Conservation (phyloP, 352 stramenopile genomes). For the Phytopythium aichiense region DNA sequence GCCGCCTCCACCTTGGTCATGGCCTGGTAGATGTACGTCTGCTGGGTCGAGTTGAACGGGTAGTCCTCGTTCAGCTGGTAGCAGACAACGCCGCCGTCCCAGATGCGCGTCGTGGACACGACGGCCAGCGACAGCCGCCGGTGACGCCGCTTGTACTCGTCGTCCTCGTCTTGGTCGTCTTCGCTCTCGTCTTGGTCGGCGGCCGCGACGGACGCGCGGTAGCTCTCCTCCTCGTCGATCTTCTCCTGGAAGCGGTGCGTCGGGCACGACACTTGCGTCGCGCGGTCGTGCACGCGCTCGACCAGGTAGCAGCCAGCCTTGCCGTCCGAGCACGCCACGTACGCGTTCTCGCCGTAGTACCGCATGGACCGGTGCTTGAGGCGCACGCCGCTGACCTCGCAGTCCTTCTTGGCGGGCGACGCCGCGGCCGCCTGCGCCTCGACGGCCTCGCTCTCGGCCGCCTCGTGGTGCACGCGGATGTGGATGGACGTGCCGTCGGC, state of each 20-base stretch:
- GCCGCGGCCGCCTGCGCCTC: constrained; percentile 3
- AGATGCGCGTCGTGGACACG: constrained; percentile 55
- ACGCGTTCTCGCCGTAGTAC: constrained; percentile 69
- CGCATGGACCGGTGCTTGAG: constrained; percentile 61
- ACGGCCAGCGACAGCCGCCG: constrained; percentile 63
- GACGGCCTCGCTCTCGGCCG: constrained; percentile 35
- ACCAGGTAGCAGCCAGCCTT: constrained; percentile 61
- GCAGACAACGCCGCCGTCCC: constrained; percentile 67
- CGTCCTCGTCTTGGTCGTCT: constrained; percentile 14
- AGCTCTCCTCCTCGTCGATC: constrained; percentile 30
- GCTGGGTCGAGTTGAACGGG: constrained; percentile 53
- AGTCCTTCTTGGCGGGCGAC: constrained; percentile 20
- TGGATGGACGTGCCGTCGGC: constrained; percentile 26
- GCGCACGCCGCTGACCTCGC: constrained; percentile 48
- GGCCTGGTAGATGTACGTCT: constrained; percentile 53
- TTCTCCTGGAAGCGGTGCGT: constrained; percentile 28
- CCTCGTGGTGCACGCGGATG: constrained; percentile 23
- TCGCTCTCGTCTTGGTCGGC: constrained; percentile 2
- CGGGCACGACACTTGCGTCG: constrained; percentile 59
- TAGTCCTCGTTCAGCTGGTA: constrained; percentile 66
- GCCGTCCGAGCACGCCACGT: constrained; percentile 65
- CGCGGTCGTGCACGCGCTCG: constrained; percentile 52
- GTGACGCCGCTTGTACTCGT: constrained; percentile 20
- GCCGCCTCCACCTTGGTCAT: constrained; percentile 61
- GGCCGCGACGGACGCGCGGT: constrained; percentile 15